A percentile compares a stretch with the other conserved stretches of the same genome.
These are phyloP conservation scores for Exophiala calicioides DNA, from an alignment of 2,329 filamentous ascomycete species.

Conservation along the genomic window DNA sequence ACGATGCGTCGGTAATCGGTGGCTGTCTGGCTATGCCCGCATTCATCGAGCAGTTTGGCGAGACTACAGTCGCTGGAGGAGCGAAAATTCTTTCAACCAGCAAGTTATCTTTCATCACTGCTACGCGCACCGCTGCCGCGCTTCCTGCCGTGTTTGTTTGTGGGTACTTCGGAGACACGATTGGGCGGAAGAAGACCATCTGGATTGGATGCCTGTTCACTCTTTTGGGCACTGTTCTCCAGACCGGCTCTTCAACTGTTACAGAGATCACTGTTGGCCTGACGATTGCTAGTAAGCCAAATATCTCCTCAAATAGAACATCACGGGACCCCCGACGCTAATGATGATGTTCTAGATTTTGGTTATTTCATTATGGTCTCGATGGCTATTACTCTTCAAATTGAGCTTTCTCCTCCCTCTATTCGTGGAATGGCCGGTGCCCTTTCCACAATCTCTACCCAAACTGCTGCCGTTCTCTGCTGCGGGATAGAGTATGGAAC, in stretches of 20 bases:
- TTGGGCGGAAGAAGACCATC: too few relatives aligned
- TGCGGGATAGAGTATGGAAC: slow-evolving; percentile 1
- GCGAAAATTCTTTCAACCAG: slow-evolving; percentile 5
- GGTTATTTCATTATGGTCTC: neutral
- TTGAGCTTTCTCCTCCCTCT: neutral
- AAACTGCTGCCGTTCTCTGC: neutral
- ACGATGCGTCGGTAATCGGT: neutral
- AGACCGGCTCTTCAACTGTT: too few relatives aligned
- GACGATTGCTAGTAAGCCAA: too few relatives aligned
- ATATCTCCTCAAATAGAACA: too few relatives aligned
- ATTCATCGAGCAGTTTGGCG: slow-evolving; percentile 2
- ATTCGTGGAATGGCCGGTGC: neutral
- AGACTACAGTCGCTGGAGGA: neutral
- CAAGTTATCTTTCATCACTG: slow-evolving; percentile 1
- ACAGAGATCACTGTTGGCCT: too few relatives aligned
- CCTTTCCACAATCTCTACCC: neutral
- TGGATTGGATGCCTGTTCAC: too few relatives aligned
- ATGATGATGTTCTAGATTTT: too few relatives aligned
- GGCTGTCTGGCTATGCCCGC: slow-evolving; percentile 5
- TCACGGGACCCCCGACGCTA: too few relatives aligned
- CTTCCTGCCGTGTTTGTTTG: too few relatives aligned
- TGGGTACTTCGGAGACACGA: too few relatives aligned
- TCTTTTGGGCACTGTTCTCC: too few relatives aligned
- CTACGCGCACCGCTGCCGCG: neutral
- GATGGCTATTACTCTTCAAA: neutral